phyloP scores from a whole-genome alignment of 2,329 filamentous ascomycete genomes.

The Pseudonectria buxi region DNA sequence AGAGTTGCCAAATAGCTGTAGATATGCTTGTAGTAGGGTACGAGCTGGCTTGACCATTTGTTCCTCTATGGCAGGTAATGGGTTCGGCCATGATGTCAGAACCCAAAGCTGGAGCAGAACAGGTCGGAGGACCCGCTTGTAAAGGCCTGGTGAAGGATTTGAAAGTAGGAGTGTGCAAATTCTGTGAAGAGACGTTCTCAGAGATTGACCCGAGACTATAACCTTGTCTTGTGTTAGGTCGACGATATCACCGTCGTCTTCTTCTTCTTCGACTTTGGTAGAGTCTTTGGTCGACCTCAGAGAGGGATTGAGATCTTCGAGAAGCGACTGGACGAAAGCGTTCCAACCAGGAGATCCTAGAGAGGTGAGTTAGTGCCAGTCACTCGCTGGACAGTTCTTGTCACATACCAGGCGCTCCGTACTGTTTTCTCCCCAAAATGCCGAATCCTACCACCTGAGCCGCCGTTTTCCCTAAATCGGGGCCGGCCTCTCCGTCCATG shows the following conservation, averaged over 20 bases:
- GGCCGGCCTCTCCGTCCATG: constrained; percentile 46
- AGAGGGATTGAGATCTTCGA: constrained; percentile 44
- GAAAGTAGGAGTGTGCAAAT: constrained; percentile 52
- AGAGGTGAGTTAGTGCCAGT: not conserved
- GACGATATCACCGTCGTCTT: constrained; percentile 33
- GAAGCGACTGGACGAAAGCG: constrained; percentile 52
- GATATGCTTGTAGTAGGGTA: constrained; percentile 48
- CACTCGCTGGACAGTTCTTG: not conserved
- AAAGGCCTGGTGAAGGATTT: constrained; percentile 60
- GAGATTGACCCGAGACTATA: constrained; percentile 39
- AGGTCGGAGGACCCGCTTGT: constrained; percentile 53
- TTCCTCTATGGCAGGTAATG: constrained; percentile 27
- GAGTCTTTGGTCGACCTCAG: constrained; percentile 9
- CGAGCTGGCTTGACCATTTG: constrained; percentile 39
- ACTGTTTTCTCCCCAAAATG: constrained; percentile 56
- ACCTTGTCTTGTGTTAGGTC: constrained; percentile 37
- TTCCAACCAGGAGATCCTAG: constrained; percentile 54
- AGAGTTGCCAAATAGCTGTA: constrained; percentile 48
- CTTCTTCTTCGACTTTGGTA: constrained; percentile 17
- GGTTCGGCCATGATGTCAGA: constrained; percentile 44
- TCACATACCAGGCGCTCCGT: constrained; percentile 52
- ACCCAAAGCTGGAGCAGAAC: constrained; percentile 58
- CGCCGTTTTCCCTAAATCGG: constrained; percentile 29
- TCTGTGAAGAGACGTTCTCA: constrained; percentile 47
- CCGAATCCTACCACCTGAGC: constrained; percentile 45